Evolutionary conservation across 2,329 filamentous ascomycete species (phyloP), one percentile per base, ranked within the genome.

Genomic region (Trichoderma cornu-damae): DNA sequence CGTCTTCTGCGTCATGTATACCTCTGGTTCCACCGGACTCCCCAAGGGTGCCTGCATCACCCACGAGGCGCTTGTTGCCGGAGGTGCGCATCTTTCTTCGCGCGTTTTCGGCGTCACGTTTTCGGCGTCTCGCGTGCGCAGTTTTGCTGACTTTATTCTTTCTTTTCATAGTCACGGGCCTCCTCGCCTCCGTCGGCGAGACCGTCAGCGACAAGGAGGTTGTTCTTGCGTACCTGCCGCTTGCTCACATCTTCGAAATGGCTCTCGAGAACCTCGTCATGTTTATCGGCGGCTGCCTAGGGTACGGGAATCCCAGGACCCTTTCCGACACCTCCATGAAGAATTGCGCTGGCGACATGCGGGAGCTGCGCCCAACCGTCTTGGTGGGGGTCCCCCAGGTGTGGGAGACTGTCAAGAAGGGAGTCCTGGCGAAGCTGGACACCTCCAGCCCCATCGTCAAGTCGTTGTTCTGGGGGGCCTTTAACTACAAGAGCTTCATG

Each of bases 341-440:
- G 63, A 94, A 97, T 73, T 96, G 89, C 77, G 84, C 86, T 64
- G 93, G 94, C 65, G 94, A 99, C 66, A 96, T 99, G 75, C 88
- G 89, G 60, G 92, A 96, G 68, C 88, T 97, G 70, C 83, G 82
- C 65, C 94, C 94, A 1, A 95, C 91, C 2, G 82, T 96, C 69
- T 82, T 99, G 70, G 88, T 96, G 37, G 94, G 94, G 71, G 94
- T 99, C 3, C 94, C 94, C 1, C 92, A 95, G 59, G 88, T 99
- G 30, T 99, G 93, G 92, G 94, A 99, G 75, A 92, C 90, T 1
- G 88, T 99, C 67, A 93, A 91, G 79, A 99, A 99, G 79, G 94
- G 94, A 55, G 89, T 99, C 66, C 78, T 93, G 62, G 75, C 78
- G 66, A 90, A 91, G 73, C 86, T 97, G 60, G 87, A 89, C 68